Evolutionary conservation across 2,329 filamentous ascomycete species (phyloP), one percentile per base, ranked within the genome.

Genomic region (Colletotrichum lini): DNA sequence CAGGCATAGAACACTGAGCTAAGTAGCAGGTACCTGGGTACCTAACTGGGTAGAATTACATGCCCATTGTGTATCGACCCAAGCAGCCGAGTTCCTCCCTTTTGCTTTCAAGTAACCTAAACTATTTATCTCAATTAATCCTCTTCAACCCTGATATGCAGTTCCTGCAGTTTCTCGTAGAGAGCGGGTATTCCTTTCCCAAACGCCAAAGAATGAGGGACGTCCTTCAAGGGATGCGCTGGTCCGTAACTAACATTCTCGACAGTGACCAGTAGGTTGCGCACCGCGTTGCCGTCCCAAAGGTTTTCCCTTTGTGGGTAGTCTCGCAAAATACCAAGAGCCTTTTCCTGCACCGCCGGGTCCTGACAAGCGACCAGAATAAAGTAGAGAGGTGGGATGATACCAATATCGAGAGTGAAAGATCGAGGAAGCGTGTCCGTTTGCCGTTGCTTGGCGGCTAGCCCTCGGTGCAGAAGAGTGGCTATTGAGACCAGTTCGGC

Each of bases 41-140:
- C 30, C 30, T 35, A 35, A 26, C 4, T 26, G 26, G 8, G 30
- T 9, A 35, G 30, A 86, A 91, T 4, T 26, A 47, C 8, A 18
- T 60, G 30, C 30, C 30, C 30, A 35, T 10, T 8, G 9, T 35
- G 30, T 9, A 9, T 35, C 30, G 30, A 35, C 30, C 30, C 30
- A 35, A 35, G 30, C 30, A 35, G 30, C 10, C 30, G 30, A 10
- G 30, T 35, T 2, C 30, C 30, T 10, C 30, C 30, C 30, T 35
- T 10, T 35, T 9, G 30, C 30, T 35, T 35, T 35, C 8, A 10
- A 35, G 30, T 10, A 35, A 35, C 18, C 30, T 21, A 58, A 10
- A 49, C 21, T 12, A 35, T 35, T 9, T 2, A 35, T 35, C 30
- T 35, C 30, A 35, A 35, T 62, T 12, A 59, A 30, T 47, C 44